Evolutionary conservation across 2,329 filamentous ascomycete genomes (phyloP), one percentile per base, ranked within the genome.

Genomic region (Fusarium nodosum): DNA sequence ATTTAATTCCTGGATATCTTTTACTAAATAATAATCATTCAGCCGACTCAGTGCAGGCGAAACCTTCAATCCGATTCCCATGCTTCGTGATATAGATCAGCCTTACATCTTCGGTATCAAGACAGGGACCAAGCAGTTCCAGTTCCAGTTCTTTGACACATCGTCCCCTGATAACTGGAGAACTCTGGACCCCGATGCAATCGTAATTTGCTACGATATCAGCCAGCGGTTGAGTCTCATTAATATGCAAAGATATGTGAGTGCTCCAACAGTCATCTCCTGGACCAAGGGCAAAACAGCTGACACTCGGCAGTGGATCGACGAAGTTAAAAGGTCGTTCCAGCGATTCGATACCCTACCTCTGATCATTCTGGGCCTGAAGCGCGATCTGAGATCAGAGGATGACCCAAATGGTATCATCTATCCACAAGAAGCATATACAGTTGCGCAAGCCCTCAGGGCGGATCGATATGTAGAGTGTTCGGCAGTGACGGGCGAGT

Each of bases 391-490:
- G 55, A 80, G 86, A 58, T 86, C 84, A 3, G 86, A 88, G 64
- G 79, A 80, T 15, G 87, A 90, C 70, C 86, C 86, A 3, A 87
- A 88, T 62, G 87, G 87, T 31, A 84, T 86, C 68, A 87, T 90
- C 53, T 86, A 87, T 64, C 88, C 88, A 13, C 85, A 90, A 64
- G 88, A 90, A 76, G 88, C 82, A 2, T 87, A 88, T 72, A 81
- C 81, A 28, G 75, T 84, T 52, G 84, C 88, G 24, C 87, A 89
- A 72, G 82, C 84, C 68, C 82, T 90, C 81, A 80, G 88, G 54
- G 87, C 83, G 47, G 88, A 90, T 76, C 86, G 85, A 66, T 90
- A 90, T 71, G 84, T 89, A 75, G 88, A 90, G 72, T 90, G 88
- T 77, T 89, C 87, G 2, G 87, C 88, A 9, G 78, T 85, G 48